Percentiles rank a stretch among this genome's conserved stretches.
Evolutionary conservation across 805 yeast genomes (phyloP).

Genomic region (Candida vartiovaarae): DNA sequence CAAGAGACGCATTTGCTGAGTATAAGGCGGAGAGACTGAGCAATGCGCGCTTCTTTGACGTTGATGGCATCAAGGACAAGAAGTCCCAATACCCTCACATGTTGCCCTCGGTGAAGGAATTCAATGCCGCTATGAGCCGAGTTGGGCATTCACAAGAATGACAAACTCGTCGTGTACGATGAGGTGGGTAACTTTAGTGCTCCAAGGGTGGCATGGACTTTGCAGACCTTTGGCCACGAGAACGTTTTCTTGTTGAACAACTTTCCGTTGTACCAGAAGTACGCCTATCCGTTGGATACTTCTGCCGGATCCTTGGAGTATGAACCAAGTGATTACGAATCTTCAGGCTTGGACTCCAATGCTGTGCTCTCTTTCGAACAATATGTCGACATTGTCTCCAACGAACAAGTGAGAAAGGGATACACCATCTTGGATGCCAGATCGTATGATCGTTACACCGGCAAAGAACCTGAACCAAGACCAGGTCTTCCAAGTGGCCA

Average conservation of each 20-base stretch:
- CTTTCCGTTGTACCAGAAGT: conserved; percentile 43
- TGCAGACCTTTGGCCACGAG: conserved; percentile 71
- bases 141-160: conserved; percentile 50
- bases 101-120: conserved; percentile 61
- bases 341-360: conserved; percentile 30
- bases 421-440: conserved; percentile 78
- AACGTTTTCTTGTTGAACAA: conserved; percentile 66
- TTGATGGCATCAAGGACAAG: conserved; percentile 59
- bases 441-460: conserved; percentile 65
- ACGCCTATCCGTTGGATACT: conserved; percentile 39
- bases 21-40: conserved; percentile 53
- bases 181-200: conserved; percentile 77
- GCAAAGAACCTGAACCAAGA: conserved; percentile 82
- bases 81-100: conserved; percentile 77
- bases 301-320: conserved; percentile 8
- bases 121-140: conserved; percentile 44
- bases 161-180: conserved; percentile 76
- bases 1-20: conserved; percentile 53
- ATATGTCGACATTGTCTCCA: conserved; percentile 48
- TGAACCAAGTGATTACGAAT: conserved; percentile 26
- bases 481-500: conserved; percentile 88
- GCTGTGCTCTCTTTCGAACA: conserved; percentile 66
- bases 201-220: conserved; percentile 91
- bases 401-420: conserved; percentile 35
- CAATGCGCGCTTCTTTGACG: conserved; percentile 67